phyloP scores from a whole-genome alignment of 106 monocot species.

The Triglochin maritima region DNA sequence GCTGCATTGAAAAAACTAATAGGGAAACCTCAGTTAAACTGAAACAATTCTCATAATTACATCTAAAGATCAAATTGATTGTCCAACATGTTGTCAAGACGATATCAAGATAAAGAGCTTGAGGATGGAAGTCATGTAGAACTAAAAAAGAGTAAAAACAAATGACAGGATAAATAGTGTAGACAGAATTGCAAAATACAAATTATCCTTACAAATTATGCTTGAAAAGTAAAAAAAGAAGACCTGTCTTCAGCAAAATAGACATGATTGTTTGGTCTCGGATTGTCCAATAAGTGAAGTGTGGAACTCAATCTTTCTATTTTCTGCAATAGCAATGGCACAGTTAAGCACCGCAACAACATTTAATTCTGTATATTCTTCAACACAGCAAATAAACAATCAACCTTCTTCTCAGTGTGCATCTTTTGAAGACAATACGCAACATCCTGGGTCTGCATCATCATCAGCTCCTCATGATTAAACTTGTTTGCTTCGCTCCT shows the following conservation, averaged over 20 bases:
- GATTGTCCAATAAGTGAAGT: conserved; percentile 58
- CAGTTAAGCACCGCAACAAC: too few species aligned
- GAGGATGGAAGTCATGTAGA: not conserved
- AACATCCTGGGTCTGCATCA: conserved; percentile 91
- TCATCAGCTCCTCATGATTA: conserved; percentile 62
- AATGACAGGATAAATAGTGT: not conserved
- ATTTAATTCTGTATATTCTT: not conserved
- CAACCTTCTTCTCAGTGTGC: conserved; percentile 90
- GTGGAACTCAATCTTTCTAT: conserved; percentile 56
- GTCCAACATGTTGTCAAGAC: not conserved
- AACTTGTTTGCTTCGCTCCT: conserved; percentile 80
- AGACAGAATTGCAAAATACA: not conserved
- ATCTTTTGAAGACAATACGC: conserved; percentile 77
- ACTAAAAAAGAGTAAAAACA: not conserved
- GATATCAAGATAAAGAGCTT: not conserved
- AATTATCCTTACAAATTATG: not conserved
- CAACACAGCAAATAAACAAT: not conserved
- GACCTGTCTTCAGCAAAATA: conserved; percentile 95
- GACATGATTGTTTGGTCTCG: conserved; percentile 52
- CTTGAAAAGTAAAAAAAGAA: not conserved
- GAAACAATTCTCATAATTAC: too few species aligned
- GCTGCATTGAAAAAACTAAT: too few species aligned
- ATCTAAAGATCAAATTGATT: not conserved
- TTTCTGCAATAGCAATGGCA: conserved; percentile 41
- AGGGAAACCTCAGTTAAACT: too few species aligned